Percentiles rank a stretch among this genome's conserved stretches.
These are phyloP conservation scores for Vigna mungo DNA, from an alignment of 306 rosid genomes.

Conservation along the genomic window DNA sequence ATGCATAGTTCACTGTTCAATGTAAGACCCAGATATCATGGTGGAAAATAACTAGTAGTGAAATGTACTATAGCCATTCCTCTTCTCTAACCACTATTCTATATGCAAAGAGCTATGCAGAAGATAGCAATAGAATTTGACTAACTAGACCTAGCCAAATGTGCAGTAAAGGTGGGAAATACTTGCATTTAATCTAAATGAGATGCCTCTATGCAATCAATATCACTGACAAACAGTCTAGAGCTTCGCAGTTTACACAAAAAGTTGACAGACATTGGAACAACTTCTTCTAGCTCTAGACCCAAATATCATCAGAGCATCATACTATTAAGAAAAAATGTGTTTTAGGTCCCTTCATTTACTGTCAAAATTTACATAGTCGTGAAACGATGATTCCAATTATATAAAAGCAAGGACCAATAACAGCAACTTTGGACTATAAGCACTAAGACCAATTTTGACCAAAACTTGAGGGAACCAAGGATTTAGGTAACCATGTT, in stretches of 20 bases:
- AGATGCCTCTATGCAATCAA: slow-evolving; percentile 1
- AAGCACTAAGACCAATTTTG: neutral
- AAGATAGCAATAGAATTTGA: slow-evolving; percentile 34
- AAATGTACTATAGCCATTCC: no score
- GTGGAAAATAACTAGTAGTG: no score
- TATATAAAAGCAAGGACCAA: neutral
- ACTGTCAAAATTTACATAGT: neutral
- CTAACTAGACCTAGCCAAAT: neutral
- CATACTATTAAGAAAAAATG: neutral
- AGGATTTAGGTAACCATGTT: slow-evolving; percentile 15
- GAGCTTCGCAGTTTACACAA: neutral
- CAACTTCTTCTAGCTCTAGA: slow-evolving; percentile 16
- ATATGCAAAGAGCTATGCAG: slow-evolving; percentile 17
- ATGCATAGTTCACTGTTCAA: neutral
- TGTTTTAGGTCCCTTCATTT: neutral
- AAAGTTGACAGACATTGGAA: neutral
- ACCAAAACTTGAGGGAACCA: slow-evolving; percentile 7
- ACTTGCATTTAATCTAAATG: slow-evolving; percentile 9
- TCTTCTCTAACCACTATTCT: slow-evolving; percentile 26
- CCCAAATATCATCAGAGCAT: neutral
- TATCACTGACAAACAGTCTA: slow-evolving; percentile 5
- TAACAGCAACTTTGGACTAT: neutral
- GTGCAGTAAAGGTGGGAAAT: neutral
- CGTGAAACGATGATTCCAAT: neutral
- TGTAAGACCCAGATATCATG: neutral